These are phyloP conservation scores for Trichoderma polysporum DNA, from an alignment of 2,329 filamentous ascomycete species.

Conservation along the genomic window DNA sequence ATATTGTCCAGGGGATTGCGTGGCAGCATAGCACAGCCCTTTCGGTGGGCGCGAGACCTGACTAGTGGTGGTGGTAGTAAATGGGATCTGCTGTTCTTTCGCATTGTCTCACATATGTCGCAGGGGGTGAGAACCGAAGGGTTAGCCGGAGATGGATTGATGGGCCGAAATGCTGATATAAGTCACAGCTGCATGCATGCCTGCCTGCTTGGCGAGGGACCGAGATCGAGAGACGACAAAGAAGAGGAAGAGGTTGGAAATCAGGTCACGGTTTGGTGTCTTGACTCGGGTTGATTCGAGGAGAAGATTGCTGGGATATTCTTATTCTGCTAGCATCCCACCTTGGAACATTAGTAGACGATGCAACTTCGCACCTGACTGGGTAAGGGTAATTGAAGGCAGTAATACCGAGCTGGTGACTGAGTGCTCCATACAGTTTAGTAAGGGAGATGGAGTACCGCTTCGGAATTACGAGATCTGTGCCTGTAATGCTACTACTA, in stretches of 20 bases:
- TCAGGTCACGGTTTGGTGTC: background rate
- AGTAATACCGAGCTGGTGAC: background rate
- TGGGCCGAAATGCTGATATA: background rate
- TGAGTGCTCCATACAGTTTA: background rate
- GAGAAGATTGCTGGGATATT: background rate
- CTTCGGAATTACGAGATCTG: background rate
- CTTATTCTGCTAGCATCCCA: background rate
- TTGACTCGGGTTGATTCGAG: background rate
- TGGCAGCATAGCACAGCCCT: constrained; percentile 9
- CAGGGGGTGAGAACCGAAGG: background rate
- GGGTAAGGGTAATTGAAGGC: no score
- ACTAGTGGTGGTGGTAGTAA: background rate
- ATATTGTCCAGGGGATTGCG: background rate
- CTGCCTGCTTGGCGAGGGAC: background rate
- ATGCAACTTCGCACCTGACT: background rate
- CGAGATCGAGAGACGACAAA: background rate
- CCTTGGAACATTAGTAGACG: background rate
- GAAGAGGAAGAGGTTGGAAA: background rate
- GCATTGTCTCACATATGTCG: background rate
- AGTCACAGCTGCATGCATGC: background rate
- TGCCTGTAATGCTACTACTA: background rate
- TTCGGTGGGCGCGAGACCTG: background rate
- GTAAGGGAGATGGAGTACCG: background rate
- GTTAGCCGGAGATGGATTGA: no score
- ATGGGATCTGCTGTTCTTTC: background rate